Conservation (phyloP, 768 basidiomycete species). For the Fistulinella prunicolor region DNA sequence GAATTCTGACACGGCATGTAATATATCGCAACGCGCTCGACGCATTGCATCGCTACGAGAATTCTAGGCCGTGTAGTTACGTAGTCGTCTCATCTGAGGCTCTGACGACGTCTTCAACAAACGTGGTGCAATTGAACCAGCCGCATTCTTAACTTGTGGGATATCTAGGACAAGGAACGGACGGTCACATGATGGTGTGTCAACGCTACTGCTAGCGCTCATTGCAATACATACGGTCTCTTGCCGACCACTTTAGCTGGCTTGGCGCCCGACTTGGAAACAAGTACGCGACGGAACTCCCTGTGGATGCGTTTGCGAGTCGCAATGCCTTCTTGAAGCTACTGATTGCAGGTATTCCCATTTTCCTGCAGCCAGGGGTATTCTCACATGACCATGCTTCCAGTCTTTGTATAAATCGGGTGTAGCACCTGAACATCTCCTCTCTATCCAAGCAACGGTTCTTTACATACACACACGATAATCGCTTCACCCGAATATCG, state of each 20-base stretch:
- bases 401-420: conserved; percentile 1
- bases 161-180: too few species aligned
- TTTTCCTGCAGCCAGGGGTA: background rate
- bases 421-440: background rate
- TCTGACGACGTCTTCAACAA: too few species aligned
- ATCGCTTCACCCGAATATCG: background rate
- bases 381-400: background rate
- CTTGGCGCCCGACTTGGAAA: too few species aligned
- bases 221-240: too few species aligned
- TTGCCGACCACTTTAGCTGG: too few species aligned
- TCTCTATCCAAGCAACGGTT: background rate
- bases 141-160: too few species aligned
- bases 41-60: background rate
- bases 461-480: background rate
- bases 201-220: too few species aligned
- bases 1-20: too few species aligned
- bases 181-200: too few species aligned
- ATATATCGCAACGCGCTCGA: conserved; percentile 3
- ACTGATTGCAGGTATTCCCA: background rate
- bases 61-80: too few species aligned
- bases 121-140: too few species aligned
- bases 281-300: background rate
- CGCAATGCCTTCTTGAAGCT: background rate
- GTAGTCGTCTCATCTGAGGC: too few species aligned
- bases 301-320: background rate